A percentile compares a stretch with the other conserved stretches of the same genome.
These are phyloP conservation scores for Pleurozium schreberi DNA, from an alignment of 225 moss, liverwort and hornwort species.

Conservation along the genomic window DNA sequence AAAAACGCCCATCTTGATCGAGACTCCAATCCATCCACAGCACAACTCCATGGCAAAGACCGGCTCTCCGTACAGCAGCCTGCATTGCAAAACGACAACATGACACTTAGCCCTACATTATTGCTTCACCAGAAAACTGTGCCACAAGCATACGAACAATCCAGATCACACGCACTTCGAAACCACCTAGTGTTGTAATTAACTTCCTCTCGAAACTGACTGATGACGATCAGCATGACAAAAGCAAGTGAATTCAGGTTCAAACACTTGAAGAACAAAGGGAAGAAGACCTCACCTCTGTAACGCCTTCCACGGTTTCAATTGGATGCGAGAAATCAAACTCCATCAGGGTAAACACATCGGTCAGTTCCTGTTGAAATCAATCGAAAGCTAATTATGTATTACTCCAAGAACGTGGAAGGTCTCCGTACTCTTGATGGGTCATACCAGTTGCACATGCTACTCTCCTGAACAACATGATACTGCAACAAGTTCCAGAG, in stretches of 20 bases:
- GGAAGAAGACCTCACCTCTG: constrained; percentile 18
- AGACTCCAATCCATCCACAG: constrained; percentile 11
- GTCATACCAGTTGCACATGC: not conserved
- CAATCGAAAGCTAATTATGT: not conserved
- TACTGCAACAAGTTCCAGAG: not conserved
- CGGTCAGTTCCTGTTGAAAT: constrained; percentile 60
- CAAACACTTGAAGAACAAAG: not conserved
- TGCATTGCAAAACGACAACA: not conserved
- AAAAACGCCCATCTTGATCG: constrained; percentile 3
- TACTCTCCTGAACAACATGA: not conserved
- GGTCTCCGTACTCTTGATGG: not conserved
- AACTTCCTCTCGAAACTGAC: not conserved
- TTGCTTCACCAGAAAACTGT: not conserved
- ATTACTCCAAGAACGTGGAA: not conserved
- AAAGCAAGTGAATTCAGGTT: not conserved
- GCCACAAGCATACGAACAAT: not conserved
- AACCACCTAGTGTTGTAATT: not conserved
- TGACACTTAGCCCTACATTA: not conserved
- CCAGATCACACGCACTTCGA: not conserved
- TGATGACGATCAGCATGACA: not conserved
- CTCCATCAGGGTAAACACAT: constrained; percentile 51
- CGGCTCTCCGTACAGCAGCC: not conserved
- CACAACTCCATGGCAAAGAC: constrained; percentile 5
- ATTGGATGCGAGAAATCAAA: constrained; percentile 59
- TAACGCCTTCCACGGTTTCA: constrained; percentile 32